Percentiles rank a stretch among this genome's conserved stretches.
Conservation (phyloP, 208 protist species). For the Leishmania tropica region DNA sequence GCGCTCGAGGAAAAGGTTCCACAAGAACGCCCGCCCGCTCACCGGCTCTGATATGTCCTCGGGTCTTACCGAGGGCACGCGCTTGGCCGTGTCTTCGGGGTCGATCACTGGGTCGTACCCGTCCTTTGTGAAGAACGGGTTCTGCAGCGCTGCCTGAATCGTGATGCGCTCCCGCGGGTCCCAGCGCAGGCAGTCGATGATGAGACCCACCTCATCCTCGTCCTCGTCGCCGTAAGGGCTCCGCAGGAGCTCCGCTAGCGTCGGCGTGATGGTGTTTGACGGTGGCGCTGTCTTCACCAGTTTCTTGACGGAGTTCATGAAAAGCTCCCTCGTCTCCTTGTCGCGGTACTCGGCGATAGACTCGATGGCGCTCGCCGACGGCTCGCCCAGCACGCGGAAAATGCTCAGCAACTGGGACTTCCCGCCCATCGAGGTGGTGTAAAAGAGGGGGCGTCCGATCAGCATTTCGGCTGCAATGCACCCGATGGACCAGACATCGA, state of each 20-base stretch:
- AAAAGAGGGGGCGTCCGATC: constrained; percentile 75
- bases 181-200: constrained; percentile 69
- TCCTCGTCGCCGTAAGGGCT: constrained; percentile 73
- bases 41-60: constrained; percentile 62
- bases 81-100: constrained; percentile 51
- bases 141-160: constrained; percentile 71
- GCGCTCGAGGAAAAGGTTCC: constrained; percentile 72
- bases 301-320: constrained; percentile 43
- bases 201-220: constrained; percentile 73
- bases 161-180: constrained; percentile 76
- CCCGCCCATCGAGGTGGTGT: constrained; percentile 87
- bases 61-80: constrained; percentile 57
- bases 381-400: constrained; percentile 83
- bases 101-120: constrained; percentile 76
- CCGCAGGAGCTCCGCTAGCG: constrained; percentile 45
- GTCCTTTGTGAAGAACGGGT: constrained; percentile 77
- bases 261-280: constrained; percentile 7
- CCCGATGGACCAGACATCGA: constrained; percentile 93
- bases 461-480: constrained; percentile 94
- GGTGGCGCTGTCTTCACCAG: constrained; percentile 21
- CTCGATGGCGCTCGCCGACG: constrained; percentile 75
- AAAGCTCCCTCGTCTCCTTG: constrained; percentile 40
- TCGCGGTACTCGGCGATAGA: constrained; percentile 66
- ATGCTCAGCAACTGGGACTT: constrained; percentile 94
- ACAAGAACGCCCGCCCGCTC: constrained; percentile 73